phyloP scores from a whole-genome alignment of 176 grass and related monocot genomes.

The Oryza punctata region DNA sequence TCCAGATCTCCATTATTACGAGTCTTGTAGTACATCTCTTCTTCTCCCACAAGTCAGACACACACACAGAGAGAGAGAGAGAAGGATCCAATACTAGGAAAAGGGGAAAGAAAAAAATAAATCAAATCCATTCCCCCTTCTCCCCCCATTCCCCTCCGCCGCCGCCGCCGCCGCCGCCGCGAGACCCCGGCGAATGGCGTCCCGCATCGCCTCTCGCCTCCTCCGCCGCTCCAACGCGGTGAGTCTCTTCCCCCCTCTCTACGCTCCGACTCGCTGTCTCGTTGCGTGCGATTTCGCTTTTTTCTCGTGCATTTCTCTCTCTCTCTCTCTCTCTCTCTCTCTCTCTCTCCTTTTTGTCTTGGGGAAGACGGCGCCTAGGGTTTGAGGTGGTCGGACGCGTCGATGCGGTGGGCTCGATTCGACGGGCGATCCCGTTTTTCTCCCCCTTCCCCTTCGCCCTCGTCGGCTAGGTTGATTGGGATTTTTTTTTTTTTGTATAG shows the following conservation, averaged over 20 bases:
- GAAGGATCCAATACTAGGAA: background rate
- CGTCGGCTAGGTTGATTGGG: background rate
- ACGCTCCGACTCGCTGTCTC: background rate
- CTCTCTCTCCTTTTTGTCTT: background rate
- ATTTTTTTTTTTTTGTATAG: background rate
- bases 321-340: too few relatives aligned
- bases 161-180: slow-evolving; percentile 10
- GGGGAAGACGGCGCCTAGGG: background rate
- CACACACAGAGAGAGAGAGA: too few relatives aligned
- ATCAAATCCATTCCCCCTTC: background rate
- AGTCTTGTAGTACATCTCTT: background rate
- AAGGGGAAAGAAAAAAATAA: background rate
- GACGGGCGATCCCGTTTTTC: accelerated
- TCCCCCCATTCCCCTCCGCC: background rate
- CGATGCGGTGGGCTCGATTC: background rate
- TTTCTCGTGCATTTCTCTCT: background rate
- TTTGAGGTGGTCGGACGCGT: background rate
- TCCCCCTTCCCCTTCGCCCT: too few relatives aligned
- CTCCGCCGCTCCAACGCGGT: slow-evolving; percentile 52
- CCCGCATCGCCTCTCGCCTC: slow-evolving; percentile 57
- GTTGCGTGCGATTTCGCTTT: background rate
- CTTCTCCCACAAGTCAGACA: background rate
- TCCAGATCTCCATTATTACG: too few relatives aligned
- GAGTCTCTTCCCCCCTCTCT: background rate
- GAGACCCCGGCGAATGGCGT: slow-evolving; percentile 61